Evolutionary conservation across 441 rosid species (phyloP).

Genomic region (Jatropha podagrica): DNA sequence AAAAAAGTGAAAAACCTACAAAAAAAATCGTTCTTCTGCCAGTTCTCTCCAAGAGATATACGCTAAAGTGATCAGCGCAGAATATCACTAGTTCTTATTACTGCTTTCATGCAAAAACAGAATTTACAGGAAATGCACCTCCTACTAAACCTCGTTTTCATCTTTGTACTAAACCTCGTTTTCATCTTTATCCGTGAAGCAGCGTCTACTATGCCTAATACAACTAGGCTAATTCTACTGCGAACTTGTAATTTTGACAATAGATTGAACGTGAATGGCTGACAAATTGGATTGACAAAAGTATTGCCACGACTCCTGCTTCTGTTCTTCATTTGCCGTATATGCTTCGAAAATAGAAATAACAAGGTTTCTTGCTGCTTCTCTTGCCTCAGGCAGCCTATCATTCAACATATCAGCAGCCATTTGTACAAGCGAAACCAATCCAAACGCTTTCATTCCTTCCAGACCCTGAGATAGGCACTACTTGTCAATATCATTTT

Average conservation of each 20-base stretch:
- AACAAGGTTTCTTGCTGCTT: slow-evolving; percentile 70
- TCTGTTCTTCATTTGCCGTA: slow-evolving; percentile 46
- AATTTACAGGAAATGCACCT: slow-evolving; percentile 6
- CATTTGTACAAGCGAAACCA: slow-evolving; percentile 50
- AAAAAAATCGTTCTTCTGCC: not conserved
- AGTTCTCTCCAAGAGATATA: not conserved
- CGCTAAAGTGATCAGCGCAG: not conserved
- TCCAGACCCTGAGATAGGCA: slow-evolving; percentile 42
- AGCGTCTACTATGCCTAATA: not conserved
- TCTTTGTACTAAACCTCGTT: not conserved
- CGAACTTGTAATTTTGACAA: slow-evolving; percentile 48
- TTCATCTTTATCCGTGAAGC: too few relatives aligned
- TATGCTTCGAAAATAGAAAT: slow-evolving; percentile 38
- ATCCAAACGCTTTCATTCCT: slow-evolving; percentile 64
- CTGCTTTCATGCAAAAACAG: slow-evolving; percentile 9
- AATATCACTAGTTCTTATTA: not conserved
- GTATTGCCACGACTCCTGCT: slow-evolving; percentile 65
- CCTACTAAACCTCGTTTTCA: not conserved
- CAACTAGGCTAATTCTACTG: not conserved
- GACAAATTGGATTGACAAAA: slow-evolving; percentile 67
- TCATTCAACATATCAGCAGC: slow-evolving; percentile 72
- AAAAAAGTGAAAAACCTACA: not conserved
- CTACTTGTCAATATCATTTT: not conserved
- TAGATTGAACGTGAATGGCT: slow-evolving; percentile 55
- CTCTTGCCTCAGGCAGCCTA: slow-evolving; percentile 89